Evolutionary conservation across 257 asterid species (phyloP).

Genomic region (Solanum etuberosum): DNA sequence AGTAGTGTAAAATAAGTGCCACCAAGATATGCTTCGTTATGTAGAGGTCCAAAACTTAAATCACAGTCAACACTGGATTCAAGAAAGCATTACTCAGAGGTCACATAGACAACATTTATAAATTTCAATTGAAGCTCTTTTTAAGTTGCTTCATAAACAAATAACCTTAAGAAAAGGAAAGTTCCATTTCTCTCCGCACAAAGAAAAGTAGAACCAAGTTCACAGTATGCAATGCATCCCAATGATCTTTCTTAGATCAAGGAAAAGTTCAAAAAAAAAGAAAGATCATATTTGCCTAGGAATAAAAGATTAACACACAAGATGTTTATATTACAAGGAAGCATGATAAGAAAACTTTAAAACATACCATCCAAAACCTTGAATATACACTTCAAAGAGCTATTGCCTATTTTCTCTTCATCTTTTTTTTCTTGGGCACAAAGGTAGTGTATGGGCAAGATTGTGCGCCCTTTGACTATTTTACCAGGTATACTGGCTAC

Average conservation of each 20-base stretch:
- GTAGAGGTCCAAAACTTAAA: not conserved
- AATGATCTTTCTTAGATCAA: not conserved
- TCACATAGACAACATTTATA: not conserved
- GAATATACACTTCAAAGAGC: not conserved
- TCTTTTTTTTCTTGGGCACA: not conserved
- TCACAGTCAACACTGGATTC: not conserved
- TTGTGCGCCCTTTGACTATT: not conserved
- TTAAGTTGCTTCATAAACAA: not conserved
- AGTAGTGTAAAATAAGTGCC: not conserved
- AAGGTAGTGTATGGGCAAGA: not conserved
- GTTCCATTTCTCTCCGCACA: not conserved
- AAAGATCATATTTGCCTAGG: not conserved
- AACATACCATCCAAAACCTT: not conserved
- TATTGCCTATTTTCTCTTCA: not conserved
- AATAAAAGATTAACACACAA: not conserved
- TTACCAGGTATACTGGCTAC: not conserved
- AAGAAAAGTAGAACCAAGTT: not conserved
- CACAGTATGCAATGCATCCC: not conserved
- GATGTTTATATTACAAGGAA: not conserved
- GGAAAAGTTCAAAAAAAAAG: not conserved
- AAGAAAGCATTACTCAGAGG: not conserved
- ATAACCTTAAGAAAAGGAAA: not conserved
- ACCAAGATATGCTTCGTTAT: not conserved
- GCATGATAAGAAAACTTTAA: not conserved
- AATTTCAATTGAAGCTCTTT: not conserved